Conservation (phyloP, 768 basidiomycete species). For the Mycena sanguinolenta region DNA sequence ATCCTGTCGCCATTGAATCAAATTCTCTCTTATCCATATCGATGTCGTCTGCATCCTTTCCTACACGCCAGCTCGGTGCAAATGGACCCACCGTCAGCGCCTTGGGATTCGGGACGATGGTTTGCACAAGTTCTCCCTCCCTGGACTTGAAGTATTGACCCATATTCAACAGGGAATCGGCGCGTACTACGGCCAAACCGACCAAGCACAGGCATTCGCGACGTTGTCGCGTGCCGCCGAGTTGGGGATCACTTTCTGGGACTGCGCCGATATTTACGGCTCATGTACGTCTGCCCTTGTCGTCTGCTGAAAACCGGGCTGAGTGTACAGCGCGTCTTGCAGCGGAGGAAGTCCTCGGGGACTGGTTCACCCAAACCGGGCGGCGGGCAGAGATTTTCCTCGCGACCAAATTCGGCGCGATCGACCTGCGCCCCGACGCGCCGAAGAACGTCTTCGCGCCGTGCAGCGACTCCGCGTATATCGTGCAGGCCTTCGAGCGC, state of each 20-base stretch:
- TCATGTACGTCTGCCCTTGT: conserved; percentile 21
- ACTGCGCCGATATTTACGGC: conserved; percentile 41
- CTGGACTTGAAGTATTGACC: background rate
- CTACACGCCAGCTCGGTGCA: conserved; percentile 36
- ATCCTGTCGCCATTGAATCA: background rate
- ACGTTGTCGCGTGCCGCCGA: conserved; percentile 37
- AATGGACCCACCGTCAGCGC: conserved; percentile 49
- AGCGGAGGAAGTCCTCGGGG: conserved; percentile 41
- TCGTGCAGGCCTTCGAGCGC: conserved; percentile 29
- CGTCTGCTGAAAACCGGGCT: background rate
- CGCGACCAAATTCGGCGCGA: conserved; percentile 44
- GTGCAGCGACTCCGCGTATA: conserved; percentile 38
- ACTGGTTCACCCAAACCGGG: conserved; percentile 43
- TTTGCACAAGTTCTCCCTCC: conserved; percentile 17
- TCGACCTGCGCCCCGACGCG: conserved; percentile 32
- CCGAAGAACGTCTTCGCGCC: conserved; percentile 20
- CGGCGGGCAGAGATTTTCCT: conserved; percentile 44
- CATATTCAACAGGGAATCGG: conserved; percentile 17
- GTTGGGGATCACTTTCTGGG: conserved; percentile 39
- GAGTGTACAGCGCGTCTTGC: background rate
- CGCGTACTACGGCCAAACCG: conserved; percentile 37
- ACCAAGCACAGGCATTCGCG: conserved; percentile 31
- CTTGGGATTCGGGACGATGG: conserved; percentile 65
- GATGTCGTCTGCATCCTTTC: conserved; percentile 11
- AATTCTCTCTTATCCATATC: background rate